Conservation (phyloP, 371 early-diverging fungal species). For the Massospora cicadina region DNA sequence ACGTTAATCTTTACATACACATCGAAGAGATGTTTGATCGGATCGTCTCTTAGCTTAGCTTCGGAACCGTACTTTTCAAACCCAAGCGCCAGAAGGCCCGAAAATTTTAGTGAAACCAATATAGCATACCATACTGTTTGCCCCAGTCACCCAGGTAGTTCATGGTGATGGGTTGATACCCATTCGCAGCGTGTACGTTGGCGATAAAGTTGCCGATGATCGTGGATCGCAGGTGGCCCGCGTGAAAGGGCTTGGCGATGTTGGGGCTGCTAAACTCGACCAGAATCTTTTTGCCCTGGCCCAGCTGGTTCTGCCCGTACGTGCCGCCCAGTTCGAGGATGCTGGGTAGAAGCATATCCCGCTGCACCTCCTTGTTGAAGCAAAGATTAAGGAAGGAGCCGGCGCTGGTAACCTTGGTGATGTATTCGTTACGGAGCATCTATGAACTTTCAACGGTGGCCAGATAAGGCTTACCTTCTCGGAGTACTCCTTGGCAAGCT, state of each 20-base stretch:
- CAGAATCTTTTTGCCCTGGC: constrained; percentile 46
- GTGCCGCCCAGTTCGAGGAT: constrained; percentile 25
- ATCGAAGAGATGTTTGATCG: constrained; percentile 88
- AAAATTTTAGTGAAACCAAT: not conserved
- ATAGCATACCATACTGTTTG: constrained; percentile 81
- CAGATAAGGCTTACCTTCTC: constrained; percentile 24
- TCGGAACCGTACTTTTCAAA: constrained; percentile 73
- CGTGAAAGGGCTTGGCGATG: constrained; percentile 99
- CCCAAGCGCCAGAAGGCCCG: constrained; percentile 84
- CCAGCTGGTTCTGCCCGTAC: constrained; percentile 46
- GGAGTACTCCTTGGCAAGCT: constrained; percentile 55
- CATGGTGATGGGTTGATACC: constrained; percentile 73
- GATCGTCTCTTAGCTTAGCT: constrained; percentile 57
- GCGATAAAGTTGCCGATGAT: constrained; percentile 94
- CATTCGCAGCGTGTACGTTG: constrained; percentile 68
- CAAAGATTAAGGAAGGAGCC: constrained; percentile 80
- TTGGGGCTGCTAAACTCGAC: constrained; percentile 97
- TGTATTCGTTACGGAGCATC: constrained; percentile 39
- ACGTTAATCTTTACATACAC: constrained; percentile 91
- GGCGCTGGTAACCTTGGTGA: constrained; percentile 31
- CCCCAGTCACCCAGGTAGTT: constrained; percentile 99
- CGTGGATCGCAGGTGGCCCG: constrained; percentile 97
- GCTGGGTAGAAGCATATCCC: constrained; percentile 26
- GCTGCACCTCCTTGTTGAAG: constrained; percentile 38
- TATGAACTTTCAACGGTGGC: constrained; percentile 13